Evolutionary conservation across 495 filamentous ascomycete species (phyloP).

Genomic region (Trichodelitschia bisporula): DNA sequence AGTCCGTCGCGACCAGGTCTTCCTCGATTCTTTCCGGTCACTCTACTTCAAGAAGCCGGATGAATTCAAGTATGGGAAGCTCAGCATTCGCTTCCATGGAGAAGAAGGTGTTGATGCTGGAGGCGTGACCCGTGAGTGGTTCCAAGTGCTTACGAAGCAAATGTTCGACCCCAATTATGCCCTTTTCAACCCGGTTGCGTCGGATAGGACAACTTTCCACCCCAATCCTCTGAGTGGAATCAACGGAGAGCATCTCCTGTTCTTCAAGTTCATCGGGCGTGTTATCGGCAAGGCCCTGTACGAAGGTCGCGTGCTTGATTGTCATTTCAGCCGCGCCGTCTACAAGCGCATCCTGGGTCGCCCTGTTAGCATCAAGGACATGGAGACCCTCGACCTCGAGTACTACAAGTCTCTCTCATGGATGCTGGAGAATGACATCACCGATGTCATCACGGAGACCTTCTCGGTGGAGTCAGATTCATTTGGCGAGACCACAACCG

Average conservation of each 20-base stretch:
- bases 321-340: conserved; percentile 94
- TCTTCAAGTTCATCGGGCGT: conserved; percentile 98
- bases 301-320: conserved; percentile 86
- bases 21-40: conserved; percentile 92
- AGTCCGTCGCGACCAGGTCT: conserved; percentile 84
- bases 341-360: conserved; percentile 94
- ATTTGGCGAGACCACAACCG: conserved; percentile 69
- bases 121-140: conserved; percentile 97
- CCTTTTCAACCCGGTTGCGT: conserved; percentile 83
- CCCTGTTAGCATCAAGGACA: conserved; percentile 90
- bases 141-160: conserved; percentile 86
- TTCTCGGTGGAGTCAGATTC: conserved; percentile 84
- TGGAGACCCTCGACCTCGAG: conserved; percentile 95
- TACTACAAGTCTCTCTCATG: conserved; percentile 98
- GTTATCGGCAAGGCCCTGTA: conserved; percentile 98
- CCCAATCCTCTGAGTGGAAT: conserved; percentile 79
- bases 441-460: conserved; percentile 94
- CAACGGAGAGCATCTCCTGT: conserved; percentile 88
- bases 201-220: conserved; percentile 98
- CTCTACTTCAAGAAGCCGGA: conserved; percentile 85
- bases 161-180: conserved; percentile 99
- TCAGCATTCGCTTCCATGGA: conserved; percentile 90
- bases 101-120: conserved; percentile 97
- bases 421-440: conserved; percentile 98
- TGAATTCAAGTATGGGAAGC: conserved; percentile 94